These are phyloP conservation scores for Rhizophagus clarus DNA, from an alignment of 192 early-diverging fungal genomes.

Conservation along the genomic window DNA sequence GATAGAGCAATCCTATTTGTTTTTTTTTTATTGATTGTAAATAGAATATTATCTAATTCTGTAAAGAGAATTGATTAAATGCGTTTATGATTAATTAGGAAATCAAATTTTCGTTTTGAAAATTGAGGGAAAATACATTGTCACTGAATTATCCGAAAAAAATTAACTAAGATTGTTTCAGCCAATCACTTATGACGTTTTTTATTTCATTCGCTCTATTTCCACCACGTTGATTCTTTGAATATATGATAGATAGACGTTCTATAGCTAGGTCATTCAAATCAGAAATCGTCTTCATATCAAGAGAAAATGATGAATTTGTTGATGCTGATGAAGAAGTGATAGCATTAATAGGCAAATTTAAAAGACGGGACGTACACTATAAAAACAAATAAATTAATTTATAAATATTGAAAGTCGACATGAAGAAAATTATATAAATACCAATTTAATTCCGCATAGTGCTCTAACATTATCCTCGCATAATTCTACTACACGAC, in stretches of 20 bases:
- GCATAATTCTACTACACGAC: constrained; percentile 84
- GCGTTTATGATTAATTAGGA: too few species aligned
- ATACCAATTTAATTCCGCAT: constrained; percentile 83
- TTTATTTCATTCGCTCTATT: neutral
- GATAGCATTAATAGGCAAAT: neutral
- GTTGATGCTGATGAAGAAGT: neutral
- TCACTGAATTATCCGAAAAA: too few species aligned
- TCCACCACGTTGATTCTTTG: neutral
- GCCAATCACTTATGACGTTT: neutral
- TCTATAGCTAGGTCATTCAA: constrained; percentile 21
- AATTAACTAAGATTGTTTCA: neutral
- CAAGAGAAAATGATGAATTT: neutral
- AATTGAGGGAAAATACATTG: too few species aligned
- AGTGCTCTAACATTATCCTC: constrained; percentile 84
- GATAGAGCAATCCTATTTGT: too few species aligned
- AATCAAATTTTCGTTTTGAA: too few species aligned
- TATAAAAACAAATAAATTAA: neutral
- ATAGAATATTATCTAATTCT: too few species aligned
- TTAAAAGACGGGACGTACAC: constrained; percentile 27
- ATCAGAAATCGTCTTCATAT: constrained; percentile 20
- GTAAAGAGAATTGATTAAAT: too few species aligned
- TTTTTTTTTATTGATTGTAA: too few species aligned
- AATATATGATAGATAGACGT: constrained; percentile 14
- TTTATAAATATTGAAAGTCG: neutral
- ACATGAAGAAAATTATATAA: neutral